These are phyloP conservation scores for Ascomycota sp. DNA, from an alignment of 2,329 filamentous ascomycete species.

Conservation along the genomic window DNA sequence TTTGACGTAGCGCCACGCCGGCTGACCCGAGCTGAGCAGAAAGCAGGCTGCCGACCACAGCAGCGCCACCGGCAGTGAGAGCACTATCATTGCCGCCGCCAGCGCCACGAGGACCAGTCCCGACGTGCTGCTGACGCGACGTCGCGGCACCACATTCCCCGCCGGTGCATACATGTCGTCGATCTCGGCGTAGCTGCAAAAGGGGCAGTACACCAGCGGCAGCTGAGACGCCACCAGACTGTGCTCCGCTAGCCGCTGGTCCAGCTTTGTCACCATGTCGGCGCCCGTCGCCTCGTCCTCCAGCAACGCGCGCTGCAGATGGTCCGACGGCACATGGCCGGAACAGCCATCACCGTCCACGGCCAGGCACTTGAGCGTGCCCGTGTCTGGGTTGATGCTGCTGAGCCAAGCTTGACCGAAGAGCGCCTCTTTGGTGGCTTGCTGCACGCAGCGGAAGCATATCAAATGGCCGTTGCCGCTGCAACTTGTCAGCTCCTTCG, in stretches of 20 bases:
- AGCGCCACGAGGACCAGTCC: slow-evolving; percentile 29
- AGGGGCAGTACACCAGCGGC: slow-evolving; percentile 67
- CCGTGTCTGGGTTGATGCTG: slow-evolving; percentile 51
- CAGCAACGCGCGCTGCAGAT: slow-evolving; percentile 53
- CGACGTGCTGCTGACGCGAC: slow-evolving; percentile 30
- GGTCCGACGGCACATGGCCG: slow-evolving; percentile 48
- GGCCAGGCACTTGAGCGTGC: slow-evolving; percentile 69
- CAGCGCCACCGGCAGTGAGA: slow-evolving; percentile 31
- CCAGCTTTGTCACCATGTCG: slow-evolving; percentile 54
- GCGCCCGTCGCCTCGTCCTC: slow-evolving; percentile 47
- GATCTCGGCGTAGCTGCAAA: slow-evolving; percentile 78
- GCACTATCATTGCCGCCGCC: slow-evolving; percentile 32
- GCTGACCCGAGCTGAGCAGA: slow-evolving; percentile 20
- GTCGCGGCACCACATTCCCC: slow-evolving; percentile 30
- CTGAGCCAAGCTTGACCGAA: slow-evolving; percentile 86
- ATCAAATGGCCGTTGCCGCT: slow-evolving; percentile 48
- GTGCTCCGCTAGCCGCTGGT: slow-evolving; percentile 61
- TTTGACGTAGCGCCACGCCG: slow-evolving; percentile 19
- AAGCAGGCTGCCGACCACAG: slow-evolving; percentile 24
- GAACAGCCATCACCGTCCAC: slow-evolving; percentile 48
- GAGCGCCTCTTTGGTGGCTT: slow-evolving; percentile 65
- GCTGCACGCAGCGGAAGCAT: slow-evolving; percentile 65
- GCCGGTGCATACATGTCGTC: slow-evolving; percentile 52
- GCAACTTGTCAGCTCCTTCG: slow-evolving; percentile 57
- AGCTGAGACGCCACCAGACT: slow-evolving; percentile 52